A percentile compares a stretch with the other conserved stretches of the same genome.
Conservation (phyloP, 768 basidiomycete species). For the Boletus rubescentipes region DNA sequence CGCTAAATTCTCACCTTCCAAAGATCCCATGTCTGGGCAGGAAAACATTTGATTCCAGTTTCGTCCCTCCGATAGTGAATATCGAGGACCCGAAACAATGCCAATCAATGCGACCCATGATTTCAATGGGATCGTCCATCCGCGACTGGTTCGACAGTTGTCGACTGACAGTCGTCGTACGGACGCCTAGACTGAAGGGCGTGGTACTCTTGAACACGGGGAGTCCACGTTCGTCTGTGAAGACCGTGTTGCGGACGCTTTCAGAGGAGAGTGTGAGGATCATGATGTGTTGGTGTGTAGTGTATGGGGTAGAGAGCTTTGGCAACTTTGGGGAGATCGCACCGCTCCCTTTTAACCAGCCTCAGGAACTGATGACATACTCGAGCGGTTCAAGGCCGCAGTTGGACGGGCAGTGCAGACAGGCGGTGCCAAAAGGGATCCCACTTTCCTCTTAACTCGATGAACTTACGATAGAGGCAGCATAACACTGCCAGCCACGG, state of each 20-base stretch:
- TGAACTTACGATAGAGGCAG: not conserved
- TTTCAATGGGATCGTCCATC: conserved; percentile 23
- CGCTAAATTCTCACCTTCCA: conserved; percentile 10
- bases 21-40: conserved; percentile 19
- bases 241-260: conserved; percentile 25
- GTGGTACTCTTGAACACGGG: conserved; percentile 27
- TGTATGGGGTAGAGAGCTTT: not conserved
- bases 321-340: too few species aligned
- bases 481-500: not conserved
- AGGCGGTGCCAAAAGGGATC: not conserved
- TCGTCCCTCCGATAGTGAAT: conserved; percentile 29
- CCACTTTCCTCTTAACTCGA: too few species aligned
- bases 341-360: conserved; percentile 3
- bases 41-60: conserved; percentile 26
- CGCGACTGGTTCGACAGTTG: not conserved
- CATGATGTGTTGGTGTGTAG: conserved; percentile 11
- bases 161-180: conserved; percentile 21
- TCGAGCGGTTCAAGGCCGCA: not conserved
- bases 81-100: conserved; percentile 27
- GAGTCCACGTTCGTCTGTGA: conserved; percentile 28
- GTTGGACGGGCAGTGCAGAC: not conserved
- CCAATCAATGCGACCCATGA: conserved; percentile 36
- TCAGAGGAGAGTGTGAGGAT: conserved; percentile 27
- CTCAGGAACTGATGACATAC: not conserved
- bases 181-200: conserved; percentile 18